Evolutionary conservation across 202 grass and related monocot genomes (phyloP), one percentile per base, ranked within the genome.

Genomic region (Panicum virgatum): DNA sequence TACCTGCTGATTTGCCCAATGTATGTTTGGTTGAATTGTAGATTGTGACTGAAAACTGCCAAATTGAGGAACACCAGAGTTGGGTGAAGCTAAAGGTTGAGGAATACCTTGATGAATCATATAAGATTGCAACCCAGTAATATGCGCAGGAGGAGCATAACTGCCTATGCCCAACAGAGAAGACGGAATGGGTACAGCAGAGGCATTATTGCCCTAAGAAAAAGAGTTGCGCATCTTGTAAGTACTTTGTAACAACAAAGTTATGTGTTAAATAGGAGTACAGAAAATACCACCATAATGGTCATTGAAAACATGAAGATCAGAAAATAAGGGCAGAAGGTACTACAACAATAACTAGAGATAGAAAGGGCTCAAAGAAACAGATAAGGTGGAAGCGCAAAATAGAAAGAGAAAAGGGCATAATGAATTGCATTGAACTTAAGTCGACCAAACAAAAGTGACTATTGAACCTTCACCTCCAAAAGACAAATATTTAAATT

Each of bases 21-120:
- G 86, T n/a, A 77, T 47, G 20, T 84, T 88, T 7, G 83, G 82
- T 88, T 80, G 90, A 87, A 86, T 59, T 43, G 75, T 60, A 81
- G 92, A n/a, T 45, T 86, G n/a, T 9, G 80, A 69, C 82, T 97
- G 92, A 77, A 92, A 86, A 83, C 79, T 84, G 77, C 92, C 94
- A 76, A 93, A 88, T 78, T 90, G 89, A 79, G 93, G 90, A 90
- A 88, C 19, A 82, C 64, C 70, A 52, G 92, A 88, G 83, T 91
- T 93, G 53, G 96, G 88, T 5, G 89, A 88, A 36, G 90, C 46
- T 78, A 92, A 66, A 82, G 90, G 76, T 16, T 88, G 92, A 85
- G 90, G 89, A 73, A 99, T 80, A 65, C 92, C 84, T 89, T 90
- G 87, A 83, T 99, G 93, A 83, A 96, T 80, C 91, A 99, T 88